These are phyloP conservation scores for Pseudohalonectria lignicola DNA, from an alignment of 2,329 filamentous ascomycete genomes.

Conservation along the genomic window DNA sequence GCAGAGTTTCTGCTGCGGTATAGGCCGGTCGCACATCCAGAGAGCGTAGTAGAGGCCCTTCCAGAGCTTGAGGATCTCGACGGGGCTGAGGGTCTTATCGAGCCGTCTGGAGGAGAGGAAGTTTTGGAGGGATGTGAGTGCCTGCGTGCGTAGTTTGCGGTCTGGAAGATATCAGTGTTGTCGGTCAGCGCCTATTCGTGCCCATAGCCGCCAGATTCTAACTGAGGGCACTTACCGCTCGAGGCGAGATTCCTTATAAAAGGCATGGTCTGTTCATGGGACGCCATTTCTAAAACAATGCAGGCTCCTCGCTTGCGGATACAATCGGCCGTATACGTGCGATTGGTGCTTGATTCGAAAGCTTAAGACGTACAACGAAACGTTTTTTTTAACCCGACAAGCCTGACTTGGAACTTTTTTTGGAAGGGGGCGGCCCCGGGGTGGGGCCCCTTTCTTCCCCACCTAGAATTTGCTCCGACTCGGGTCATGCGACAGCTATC, in stretches of 20 bases:
- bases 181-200: no score
- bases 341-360: no score
- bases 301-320: not conserved
- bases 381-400: no score
- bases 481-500: no score
- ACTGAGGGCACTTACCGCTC: constrained; percentile 66
- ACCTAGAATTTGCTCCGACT: no score
- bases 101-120: constrained; percentile 57
- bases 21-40: constrained; percentile 86
- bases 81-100: constrained; percentile 42
- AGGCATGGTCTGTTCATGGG: constrained; percentile 43
- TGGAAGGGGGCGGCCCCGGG: not conserved
- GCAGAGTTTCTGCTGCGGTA: constrained; percentile 78
- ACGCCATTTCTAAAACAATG: constrained; percentile 16
- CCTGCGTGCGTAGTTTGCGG: constrained; percentile 64
- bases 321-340: no score
- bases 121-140: constrained; percentile 63
- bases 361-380: no score
- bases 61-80: constrained; percentile 82
- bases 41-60: constrained; percentile 89
- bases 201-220: no score
- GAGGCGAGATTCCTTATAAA: constrained; percentile 78
- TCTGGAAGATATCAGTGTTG: no score
- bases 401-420: constrained; percentile 4
- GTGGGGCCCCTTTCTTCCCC: not conserved